phyloP scores from a whole-genome alignment of 345 rosid species.

The Populus alba region DNA sequence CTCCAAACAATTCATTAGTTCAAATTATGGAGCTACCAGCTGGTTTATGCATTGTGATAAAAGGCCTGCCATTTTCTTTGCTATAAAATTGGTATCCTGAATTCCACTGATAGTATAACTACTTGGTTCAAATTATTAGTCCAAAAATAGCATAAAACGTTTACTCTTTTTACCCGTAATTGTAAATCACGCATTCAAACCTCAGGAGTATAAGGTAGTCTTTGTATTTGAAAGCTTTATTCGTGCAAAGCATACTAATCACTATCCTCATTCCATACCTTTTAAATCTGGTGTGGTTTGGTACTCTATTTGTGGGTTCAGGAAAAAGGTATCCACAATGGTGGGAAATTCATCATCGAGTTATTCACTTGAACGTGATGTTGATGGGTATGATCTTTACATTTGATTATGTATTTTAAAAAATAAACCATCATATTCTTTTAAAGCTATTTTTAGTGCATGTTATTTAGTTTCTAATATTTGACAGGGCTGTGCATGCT shows the following conservation, averaged over 20 bases:
- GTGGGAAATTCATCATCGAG: slow-evolving; percentile 47
- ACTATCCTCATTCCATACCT: background rate
- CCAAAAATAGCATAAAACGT: background rate
- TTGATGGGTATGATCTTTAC: slow-evolving; percentile 57
- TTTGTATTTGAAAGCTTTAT: background rate
- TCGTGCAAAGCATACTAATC: background rate
- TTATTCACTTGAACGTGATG: slow-evolving; percentile 35
- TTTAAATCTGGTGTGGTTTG: slow-evolving; percentile 2
- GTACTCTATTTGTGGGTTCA: slow-evolving; percentile 20
- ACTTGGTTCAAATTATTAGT: background rate
- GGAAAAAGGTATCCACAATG: slow-evolving; percentile 38
- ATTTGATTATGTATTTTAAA: background rate
- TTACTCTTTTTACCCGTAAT: background rate
- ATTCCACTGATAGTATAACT: background rate
- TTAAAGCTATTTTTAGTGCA: background rate
- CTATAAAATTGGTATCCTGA: background rate
- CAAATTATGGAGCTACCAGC: background rate
- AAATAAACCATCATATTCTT: background rate
- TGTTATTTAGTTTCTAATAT: background rate
- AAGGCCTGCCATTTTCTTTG: background rate
- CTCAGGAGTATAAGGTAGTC: background rate
- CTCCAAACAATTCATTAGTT: background rate
- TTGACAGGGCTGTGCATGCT: slow-evolving; percentile 67
- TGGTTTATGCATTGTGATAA: background rate
- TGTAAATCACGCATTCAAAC: background rate